phyloP scores from a whole-genome alignment of 345 rosid species.

The Hibiscus tridactylites region DNA sequence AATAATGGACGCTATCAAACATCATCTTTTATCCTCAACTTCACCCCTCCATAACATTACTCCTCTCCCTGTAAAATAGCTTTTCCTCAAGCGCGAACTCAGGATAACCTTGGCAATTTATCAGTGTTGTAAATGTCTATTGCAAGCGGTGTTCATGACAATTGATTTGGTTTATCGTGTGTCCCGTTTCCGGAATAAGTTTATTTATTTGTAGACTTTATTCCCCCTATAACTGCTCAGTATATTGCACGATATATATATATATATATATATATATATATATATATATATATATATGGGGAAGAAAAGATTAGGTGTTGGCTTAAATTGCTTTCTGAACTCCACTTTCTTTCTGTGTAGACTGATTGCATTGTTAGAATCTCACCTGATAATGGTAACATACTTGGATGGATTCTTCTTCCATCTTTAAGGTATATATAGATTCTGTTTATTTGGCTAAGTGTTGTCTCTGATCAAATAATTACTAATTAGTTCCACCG shows the following conservation, averaged over 20 bases:
- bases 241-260: not conserved
- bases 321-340: slow-evolving; percentile 11
- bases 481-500: not conserved
- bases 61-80: too few species aligned
- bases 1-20: too few species aligned
- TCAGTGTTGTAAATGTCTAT: too few species aligned
- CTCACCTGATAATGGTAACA: slow-evolving; percentile 51
- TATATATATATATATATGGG: not conserved
- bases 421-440: slow-evolving; percentile 52
- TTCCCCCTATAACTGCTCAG: not conserved
- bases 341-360: slow-evolving; percentile 27
- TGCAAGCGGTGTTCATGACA: too few species aligned
- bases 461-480: not conserved
- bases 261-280: not conserved
- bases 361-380: slow-evolving; percentile 90
- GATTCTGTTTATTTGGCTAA: not conserved
- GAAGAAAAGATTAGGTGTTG: slow-evolving; percentile 9
- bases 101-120: too few species aligned
- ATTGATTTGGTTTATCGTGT: too few species aligned
- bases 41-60: too few species aligned
- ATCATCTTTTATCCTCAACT: too few species aligned
- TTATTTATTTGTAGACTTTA: too few species aligned
- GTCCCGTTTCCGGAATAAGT: too few species aligned
- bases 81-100: too few species aligned
- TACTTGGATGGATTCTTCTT: slow-evolving; percentile 86